Conservation (phyloP, 805 yeast species). For the Starmerella geochares region DNA sequence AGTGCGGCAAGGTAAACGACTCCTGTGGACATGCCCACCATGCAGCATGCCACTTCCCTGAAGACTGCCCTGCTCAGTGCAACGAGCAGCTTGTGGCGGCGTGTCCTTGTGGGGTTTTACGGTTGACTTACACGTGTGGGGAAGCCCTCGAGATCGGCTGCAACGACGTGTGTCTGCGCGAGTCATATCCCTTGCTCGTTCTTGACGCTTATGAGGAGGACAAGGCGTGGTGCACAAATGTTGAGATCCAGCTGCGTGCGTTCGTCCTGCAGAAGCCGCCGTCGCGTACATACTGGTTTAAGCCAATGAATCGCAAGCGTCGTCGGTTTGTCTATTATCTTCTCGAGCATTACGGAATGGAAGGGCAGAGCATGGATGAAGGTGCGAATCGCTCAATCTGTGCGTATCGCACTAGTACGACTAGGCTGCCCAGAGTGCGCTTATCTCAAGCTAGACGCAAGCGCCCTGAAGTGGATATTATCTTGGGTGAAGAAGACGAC, state of each 20-base stretch:
- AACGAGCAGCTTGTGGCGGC: constrained; percentile 39
- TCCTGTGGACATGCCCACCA: constrained; percentile 15
- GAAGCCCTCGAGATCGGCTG: constrained; percentile 29
- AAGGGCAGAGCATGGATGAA: constrained; percentile 64
- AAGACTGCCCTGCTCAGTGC: constrained; percentile 37
- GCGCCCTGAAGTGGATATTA: constrained; percentile 1
- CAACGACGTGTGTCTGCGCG: constrained; percentile 54
- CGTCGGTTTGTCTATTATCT: constrained; percentile 60
- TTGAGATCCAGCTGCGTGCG: constrained; percentile 44
- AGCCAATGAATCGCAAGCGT: constrained; percentile 63
- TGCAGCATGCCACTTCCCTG: constrained; percentile 48
- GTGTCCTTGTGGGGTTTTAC: constrained; percentile 60
- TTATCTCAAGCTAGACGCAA: constrained; percentile 14
- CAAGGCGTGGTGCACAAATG: constrained; percentile 54
- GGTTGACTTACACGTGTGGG: constrained; percentile 49
- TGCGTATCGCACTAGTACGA: constrained; percentile 11
- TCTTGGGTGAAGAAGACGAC: background rate
- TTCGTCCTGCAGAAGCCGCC: constrained; percentile 37
- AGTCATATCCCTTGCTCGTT: constrained; percentile 31
- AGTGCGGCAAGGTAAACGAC: background rate
- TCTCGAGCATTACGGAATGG: constrained; percentile 48
- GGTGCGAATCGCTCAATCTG: constrained; percentile 52
- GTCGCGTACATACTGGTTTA: constrained; percentile 47
- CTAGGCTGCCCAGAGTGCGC: constrained; percentile 16
- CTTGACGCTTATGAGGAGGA: constrained; percentile 38